Evolutionary conservation across 805 yeast species (phyloP).

Genomic region (Kodamaea sagamina): DNA sequence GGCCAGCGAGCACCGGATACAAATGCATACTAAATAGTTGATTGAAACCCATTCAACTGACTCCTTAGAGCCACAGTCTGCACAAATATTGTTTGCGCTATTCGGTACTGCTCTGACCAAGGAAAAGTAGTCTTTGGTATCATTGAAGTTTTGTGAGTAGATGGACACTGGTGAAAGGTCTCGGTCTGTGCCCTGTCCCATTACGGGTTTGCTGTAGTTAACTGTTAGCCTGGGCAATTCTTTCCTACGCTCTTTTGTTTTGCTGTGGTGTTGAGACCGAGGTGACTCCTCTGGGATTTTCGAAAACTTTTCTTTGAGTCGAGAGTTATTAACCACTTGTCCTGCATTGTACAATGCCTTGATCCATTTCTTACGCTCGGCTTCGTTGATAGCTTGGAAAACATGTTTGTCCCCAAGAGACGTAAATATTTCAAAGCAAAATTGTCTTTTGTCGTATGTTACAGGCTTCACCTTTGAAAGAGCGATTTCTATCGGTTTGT

Average conservation of each 20-base stretch:
- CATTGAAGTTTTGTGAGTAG: slow-evolving; percentile 18
- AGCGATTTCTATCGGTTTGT: slow-evolving; percentile 69
- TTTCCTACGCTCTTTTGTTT: background rate
- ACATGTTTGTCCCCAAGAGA: slow-evolving; percentile 64
- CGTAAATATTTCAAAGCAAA: slow-evolving; percentile 76
- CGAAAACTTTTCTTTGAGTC: slow-evolving; percentile 17
- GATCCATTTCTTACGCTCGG: slow-evolving; percentile 71
- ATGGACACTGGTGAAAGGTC: slow-evolving; percentile 37
- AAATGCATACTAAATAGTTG: slow-evolving; percentile 67
- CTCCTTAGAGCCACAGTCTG: slow-evolving; percentile 70
- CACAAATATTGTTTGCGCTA: slow-evolving; percentile 60
- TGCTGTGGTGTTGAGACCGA: background rate
- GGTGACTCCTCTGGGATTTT: background rate
- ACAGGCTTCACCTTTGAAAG: slow-evolving; percentile 61
- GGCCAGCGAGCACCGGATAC: slow-evolving; percentile 85
- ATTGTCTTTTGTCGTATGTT: slow-evolving; percentile 47
- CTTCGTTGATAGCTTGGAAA: slow-evolving; percentile 72
- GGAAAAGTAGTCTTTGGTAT: slow-evolving; percentile 30
- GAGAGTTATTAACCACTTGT: slow-evolving; percentile 36
- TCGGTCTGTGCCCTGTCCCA: slow-evolving; percentile 12
- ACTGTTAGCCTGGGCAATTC: background rate
- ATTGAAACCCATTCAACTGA: slow-evolving; percentile 87
- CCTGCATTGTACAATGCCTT: slow-evolving; percentile 61
- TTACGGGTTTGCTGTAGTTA: background rate
- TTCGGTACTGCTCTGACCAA: slow-evolving; percentile 43